Evolutionary conservation across 2,329 filamentous ascomycete species (phyloP).

Genomic region (Alternaria hordeiaustralica): DNA sequence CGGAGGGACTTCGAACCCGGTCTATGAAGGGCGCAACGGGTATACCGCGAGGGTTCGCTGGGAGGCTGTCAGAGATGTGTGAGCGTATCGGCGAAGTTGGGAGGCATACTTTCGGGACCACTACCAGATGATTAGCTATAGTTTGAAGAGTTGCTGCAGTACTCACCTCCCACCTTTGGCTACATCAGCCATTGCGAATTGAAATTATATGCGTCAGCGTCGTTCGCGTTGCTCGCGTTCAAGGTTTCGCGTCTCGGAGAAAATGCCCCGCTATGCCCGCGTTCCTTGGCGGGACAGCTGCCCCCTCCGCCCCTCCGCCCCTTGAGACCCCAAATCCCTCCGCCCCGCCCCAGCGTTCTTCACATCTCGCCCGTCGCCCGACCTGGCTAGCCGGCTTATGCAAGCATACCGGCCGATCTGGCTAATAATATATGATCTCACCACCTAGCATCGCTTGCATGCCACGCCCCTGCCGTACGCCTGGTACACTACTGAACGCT

Average conservation of each 20-base stretch:
- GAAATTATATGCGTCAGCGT: not conserved
- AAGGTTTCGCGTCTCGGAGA: slow-evolving; percentile 31
- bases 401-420: not conserved
- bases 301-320: slow-evolving; percentile 2
- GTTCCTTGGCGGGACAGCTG: slow-evolving; percentile 6
- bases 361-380: not conserved
- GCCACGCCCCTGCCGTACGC: not conserved
- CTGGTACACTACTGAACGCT: slow-evolving; percentile 3
- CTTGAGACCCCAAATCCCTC: not conserved
- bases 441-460: slow-evolving; percentile 1
- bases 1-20: not conserved
- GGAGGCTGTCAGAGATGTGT: slow-evolving; percentile 45
- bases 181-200: slow-evolving; percentile 37
- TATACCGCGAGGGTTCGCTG: slow-evolving; percentile 14
- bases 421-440: slow-evolving; percentile 11
- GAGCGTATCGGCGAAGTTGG: not conserved
- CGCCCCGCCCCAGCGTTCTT: not conserved
- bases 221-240: slow-evolving; percentile 16
- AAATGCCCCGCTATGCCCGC: slow-evolving; percentile 21
- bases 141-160: not conserved
- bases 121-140: slow-evolving; percentile 1
- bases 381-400: not conserved
- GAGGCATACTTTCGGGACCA: slow-evolving; percentile 9
- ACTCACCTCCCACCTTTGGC: slow-evolving; percentile 34
- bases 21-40: slow-evolving; percentile 17